These are phyloP conservation scores for Novymonas esmeraldas DNA, from an alignment of 208 protist species.

Conservation along the genomic window DNA sequence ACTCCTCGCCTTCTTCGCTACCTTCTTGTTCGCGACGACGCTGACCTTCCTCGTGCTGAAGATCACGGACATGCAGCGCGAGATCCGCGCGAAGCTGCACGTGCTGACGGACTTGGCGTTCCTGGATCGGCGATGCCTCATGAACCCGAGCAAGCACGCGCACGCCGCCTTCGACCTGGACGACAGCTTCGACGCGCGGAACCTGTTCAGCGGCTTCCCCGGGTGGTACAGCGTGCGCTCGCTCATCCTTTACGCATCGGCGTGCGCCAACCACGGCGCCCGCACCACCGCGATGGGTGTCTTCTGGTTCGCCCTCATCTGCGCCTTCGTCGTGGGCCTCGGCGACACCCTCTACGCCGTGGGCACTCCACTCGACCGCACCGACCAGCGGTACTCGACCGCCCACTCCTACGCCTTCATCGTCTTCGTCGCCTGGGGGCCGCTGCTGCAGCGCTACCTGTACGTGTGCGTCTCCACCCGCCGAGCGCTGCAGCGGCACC, in stretches of 20 bases:
- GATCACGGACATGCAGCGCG: conserved; percentile 82
- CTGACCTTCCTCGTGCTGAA: conserved; percentile 67
- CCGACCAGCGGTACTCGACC: conserved; percentile 42
- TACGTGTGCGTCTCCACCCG: conserved; percentile 44
- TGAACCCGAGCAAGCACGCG: conserved; percentile 55
- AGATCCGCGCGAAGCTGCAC: conserved; percentile 66
- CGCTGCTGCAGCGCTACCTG: conserved; percentile 63
- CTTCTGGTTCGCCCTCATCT: conserved; percentile 55
- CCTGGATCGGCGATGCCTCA: conserved; percentile 61
- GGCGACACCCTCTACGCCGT: conserved; percentile 49
- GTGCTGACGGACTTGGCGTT: conserved; percentile 74
- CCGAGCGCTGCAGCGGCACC: conserved; percentile 45
- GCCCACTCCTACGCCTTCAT: conserved; percentile 70
- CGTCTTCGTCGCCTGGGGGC: conserved; percentile 50
- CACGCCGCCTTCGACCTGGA: conserved; percentile 63
- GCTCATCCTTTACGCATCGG: conserved; percentile 68
- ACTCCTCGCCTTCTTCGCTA: conserved; percentile 56
- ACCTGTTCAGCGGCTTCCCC: conserved; percentile 68
- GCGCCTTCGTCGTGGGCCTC: conserved; percentile 40
- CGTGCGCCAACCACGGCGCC: conserved; percentile 72
- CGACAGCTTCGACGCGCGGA: conserved; percentile 42
- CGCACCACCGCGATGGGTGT: conserved; percentile 57
- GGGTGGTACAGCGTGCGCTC: conserved; percentile 83
- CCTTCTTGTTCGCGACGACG: conserved; percentile 53
- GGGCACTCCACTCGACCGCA: conserved; percentile 21